phyloP scores from a whole-genome alignment of 768 basidiomycete species.

The Xanthoconium stramineum region DNA sequence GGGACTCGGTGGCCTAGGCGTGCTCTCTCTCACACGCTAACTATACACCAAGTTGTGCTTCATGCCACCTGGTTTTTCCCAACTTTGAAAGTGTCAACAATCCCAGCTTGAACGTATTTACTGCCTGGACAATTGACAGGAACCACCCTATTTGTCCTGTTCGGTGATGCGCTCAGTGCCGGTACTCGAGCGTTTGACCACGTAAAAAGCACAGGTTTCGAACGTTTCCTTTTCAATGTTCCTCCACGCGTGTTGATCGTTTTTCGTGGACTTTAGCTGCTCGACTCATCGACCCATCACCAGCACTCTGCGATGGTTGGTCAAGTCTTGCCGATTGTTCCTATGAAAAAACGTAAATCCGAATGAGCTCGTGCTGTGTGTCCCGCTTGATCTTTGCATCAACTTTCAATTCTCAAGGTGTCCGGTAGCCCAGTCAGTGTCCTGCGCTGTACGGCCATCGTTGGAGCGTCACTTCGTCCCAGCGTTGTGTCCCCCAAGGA shows the following conservation, averaged over 20 bases:
- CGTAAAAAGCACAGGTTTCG: background rate
- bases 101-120: too few species aligned
- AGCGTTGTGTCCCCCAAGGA: slow-evolving; percentile 47
- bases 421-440: background rate
- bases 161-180: slow-evolving; percentile 4
- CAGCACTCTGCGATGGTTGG: background rate
- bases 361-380: too few species aligned
- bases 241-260: too few species aligned
- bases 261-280: too few species aligned
- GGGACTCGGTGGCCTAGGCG: too few species aligned
- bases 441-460: slow-evolving; percentile 10
- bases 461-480: slow-evolving; percentile 5
- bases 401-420: background rate
- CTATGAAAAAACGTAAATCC: background rate
- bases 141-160: slow-evolving; percentile 1
- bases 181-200: slow-evolving; percentile 6
- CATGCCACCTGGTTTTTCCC: too few species aligned
- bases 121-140: background rate
- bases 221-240: background rate
- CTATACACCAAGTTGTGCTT: too few species aligned
- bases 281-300: too few species aligned
- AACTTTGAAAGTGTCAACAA: too few species aligned
- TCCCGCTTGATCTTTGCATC: background rate
- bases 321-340: background rate
- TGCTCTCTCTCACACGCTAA: too few species aligned